phyloP scores from a whole-genome alignment of 352 stramenopile genomes.

The Pythium aquatile region DNA sequence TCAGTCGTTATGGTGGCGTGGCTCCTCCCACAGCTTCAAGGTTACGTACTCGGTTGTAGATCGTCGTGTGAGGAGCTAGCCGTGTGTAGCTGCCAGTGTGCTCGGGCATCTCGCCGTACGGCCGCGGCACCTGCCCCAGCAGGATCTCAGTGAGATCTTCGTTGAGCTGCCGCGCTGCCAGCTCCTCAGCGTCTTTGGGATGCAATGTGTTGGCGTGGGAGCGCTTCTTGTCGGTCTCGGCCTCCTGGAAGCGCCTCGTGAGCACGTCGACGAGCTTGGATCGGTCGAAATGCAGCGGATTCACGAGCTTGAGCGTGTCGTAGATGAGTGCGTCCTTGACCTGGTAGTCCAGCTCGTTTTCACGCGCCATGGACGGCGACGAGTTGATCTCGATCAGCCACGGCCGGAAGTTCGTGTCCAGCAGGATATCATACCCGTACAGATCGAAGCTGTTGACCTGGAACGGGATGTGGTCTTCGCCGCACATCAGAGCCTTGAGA shows the following conservation, averaged over 20 bases:
- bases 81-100: conserved; percentile 61
- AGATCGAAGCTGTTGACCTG: conserved; percentile 93
- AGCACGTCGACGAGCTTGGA: conserved; percentile 65
- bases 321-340: conserved; percentile 90
- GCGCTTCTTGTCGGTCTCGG: conserved; percentile 54
- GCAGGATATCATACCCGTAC: conserved; percentile 94
- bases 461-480: conserved; percentile 88
- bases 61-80: conserved; percentile 54
- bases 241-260: conserved; percentile 51
- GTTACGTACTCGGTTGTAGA: conserved; percentile 61
- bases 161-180: conserved; percentile 50
- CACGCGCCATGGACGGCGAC: conserved; percentile 89
- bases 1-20: background rate
- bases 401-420: conserved; percentile 87
- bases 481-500: conserved; percentile 85
- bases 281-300: conserved; percentile 83
- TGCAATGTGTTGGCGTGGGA: conserved; percentile 56
- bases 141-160: conserved; percentile 75
- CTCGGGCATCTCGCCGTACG: conserved; percentile 64
- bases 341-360: conserved; percentile 83
- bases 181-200: conserved; percentile 50
- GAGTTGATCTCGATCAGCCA: conserved; percentile 97
- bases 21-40: background rate
- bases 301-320: conserved; percentile 86
- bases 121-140: conserved; percentile 42